Conservation (phyloP, 164 flowering plant species). For the Stephania yunnanensis region DNA sequence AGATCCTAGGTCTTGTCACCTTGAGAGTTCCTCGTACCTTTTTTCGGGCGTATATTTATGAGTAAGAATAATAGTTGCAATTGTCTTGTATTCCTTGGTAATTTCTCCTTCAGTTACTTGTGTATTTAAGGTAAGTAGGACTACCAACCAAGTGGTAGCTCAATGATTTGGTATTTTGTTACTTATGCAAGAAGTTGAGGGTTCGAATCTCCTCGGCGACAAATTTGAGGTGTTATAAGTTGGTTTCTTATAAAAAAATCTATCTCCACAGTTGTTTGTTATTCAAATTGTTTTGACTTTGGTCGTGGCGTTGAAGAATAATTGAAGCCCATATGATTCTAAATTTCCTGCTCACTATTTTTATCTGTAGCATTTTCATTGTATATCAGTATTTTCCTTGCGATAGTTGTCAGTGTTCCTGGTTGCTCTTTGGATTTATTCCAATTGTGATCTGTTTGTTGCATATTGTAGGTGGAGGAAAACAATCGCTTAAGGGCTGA, state of each 20-base stretch:
- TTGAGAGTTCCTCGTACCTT: too few species aligned
- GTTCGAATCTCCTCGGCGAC: too few species aligned
- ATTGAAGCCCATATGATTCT: background rate
- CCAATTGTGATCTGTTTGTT: background rate
- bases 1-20: too few species aligned
- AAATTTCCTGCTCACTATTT: background rate
- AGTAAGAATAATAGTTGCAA: too few species aligned
- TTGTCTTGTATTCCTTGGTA: too few species aligned
- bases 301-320: background rate
- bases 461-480: constrained; percentile 54
- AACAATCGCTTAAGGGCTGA: constrained; percentile 54
- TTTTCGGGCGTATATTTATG: too few species aligned
- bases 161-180: too few species aligned
- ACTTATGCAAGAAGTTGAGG: too few species aligned
- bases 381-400: background rate
- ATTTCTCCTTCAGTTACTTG: too few species aligned
- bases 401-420: background rate
- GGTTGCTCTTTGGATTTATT: background rate
- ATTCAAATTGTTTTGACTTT: background rate
- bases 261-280: background rate
- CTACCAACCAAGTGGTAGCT: too few species aligned
- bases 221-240: too few species aligned
- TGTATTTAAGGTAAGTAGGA: too few species aligned
- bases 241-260: background rate
- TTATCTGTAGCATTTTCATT: background rate